Evolutionary conservation across 2,329 filamentous ascomycete species (phyloP).

Genomic region (Grosmannia huntii): DNA sequence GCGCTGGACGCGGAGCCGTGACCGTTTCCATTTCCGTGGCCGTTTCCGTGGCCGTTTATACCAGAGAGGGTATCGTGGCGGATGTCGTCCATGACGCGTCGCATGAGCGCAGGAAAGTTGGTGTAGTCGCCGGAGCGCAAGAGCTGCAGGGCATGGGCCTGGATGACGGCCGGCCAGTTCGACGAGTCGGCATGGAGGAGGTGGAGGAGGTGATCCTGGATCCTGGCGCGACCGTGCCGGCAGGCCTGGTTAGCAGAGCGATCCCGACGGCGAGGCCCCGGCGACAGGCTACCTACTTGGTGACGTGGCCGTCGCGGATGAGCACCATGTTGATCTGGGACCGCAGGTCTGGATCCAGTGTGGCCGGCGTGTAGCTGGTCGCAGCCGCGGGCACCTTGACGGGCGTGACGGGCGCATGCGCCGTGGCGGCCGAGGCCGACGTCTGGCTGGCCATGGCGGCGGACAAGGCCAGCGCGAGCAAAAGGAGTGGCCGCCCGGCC

Average conservation of each 20-base stretch:
- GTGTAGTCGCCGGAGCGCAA: constrained; percentile 46
- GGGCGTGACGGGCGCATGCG: constrained; percentile 32
- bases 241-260: background rate
- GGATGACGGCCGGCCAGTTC: constrained; percentile 51
- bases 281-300: constrained; percentile 31
- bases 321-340: constrained; percentile 49
- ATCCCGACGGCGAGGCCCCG: too few species aligned
- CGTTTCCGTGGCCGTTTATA: constrained; percentile 17
- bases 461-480: constrained; percentile 1
- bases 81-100: constrained; percentile 49
- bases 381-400: constrained; percentile 48
- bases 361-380: constrained; percentile 47
- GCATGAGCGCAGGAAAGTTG: constrained; percentile 48
- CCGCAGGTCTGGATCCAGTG: constrained; percentile 47
- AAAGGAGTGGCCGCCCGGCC: background rate
- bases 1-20: background rate
- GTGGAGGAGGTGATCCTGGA: constrained; percentile 52
- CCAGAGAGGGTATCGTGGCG: constrained; percentile 31
- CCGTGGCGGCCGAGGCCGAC: background rate
- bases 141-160: constrained; percentile 45
- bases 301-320: constrained; percentile 44
- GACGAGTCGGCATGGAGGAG: constrained; percentile 43
- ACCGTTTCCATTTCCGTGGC: too few species aligned
- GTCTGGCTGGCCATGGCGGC: constrained; percentile 4
- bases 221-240: constrained; percentile 25